Conservation (phyloP, 768 basidiomycete species). For the Cystobasidium tubakii region DNA sequence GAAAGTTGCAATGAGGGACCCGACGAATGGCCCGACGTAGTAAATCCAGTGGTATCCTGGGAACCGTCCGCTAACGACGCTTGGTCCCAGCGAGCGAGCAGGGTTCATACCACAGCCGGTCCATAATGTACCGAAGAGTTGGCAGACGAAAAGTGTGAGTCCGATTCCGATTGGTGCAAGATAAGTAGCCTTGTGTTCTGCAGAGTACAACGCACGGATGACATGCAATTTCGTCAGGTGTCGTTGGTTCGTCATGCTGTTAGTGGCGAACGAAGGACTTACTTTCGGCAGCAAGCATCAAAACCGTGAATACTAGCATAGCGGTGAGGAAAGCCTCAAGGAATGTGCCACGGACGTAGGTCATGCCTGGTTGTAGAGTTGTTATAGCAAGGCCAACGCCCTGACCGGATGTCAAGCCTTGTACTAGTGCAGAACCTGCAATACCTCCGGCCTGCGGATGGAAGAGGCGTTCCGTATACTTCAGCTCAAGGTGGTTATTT, state of each 20-base stretch:
- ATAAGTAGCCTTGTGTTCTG: slow-evolving; percentile 51
- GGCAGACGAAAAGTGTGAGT: slow-evolving; percentile 41
- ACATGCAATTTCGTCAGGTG: no score
- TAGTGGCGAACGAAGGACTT: neutral
- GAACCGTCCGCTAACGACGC: slow-evolving; percentile 36
- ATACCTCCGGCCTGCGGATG: slow-evolving; percentile 42
- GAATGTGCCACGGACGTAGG: slow-evolving; percentile 37
- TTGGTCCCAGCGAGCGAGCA: slow-evolving; percentile 33
- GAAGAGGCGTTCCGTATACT: no score
- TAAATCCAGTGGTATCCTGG: slow-evolving; percentile 41
- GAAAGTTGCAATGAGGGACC: slow-evolving; percentile 34
- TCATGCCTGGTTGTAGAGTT: slow-evolving; percentile 27
- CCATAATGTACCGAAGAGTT: slow-evolving; percentile 41
- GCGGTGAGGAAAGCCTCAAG: slow-evolving; percentile 44
- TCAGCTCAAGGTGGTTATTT: no score
- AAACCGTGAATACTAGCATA: slow-evolving; percentile 35
- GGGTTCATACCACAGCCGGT: slow-evolving; percentile 33
- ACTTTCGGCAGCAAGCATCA: slow-evolving; percentile 43
- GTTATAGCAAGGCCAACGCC: slow-evolving; percentile 38
- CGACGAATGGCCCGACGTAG: slow-evolving; percentile 36
- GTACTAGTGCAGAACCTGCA: slow-evolving; percentile 36
- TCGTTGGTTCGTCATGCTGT: no score
- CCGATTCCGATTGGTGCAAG: slow-evolving; percentile 53
- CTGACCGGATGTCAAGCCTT: slow-evolving; percentile 35
- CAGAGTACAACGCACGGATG: no score